phyloP scores from a whole-genome alignment of 2,329 filamentous ascomycete genomes.

The Colletotrichum horii region DNA sequence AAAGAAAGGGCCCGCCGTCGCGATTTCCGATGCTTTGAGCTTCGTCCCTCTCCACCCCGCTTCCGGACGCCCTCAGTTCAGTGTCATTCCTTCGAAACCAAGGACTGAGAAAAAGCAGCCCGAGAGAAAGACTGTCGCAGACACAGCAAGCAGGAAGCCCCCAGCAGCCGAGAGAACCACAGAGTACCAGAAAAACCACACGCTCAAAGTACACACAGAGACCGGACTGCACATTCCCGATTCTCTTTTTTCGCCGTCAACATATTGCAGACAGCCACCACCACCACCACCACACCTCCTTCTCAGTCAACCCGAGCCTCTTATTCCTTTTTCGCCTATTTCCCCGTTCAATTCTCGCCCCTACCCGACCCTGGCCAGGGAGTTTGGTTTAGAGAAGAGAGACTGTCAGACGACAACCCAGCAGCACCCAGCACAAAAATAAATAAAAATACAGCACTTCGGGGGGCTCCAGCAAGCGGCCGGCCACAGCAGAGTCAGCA shows the following conservation, averaged over 20 bases:
- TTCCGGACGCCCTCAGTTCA: constrained; percentile 11
- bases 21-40: constrained; percentile 17
- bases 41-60: constrained; percentile 19
- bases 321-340: background rate
- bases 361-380: constrained; percentile 1
- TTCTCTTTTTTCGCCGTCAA: background rate
- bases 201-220: background rate
- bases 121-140: background rate
- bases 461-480: background rate
- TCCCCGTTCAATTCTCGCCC: background rate
- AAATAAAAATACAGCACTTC: background rate
- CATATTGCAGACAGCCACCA: background rate
- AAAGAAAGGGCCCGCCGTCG: constrained; percentile 20
- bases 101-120: background rate
- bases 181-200: background rate
- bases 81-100: background rate
- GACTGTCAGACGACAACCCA: constrained; percentile 2
- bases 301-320: background rate
- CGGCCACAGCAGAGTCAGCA: constrained; percentile 6
- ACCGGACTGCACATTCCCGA: background rate
- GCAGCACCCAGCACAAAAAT: background rate
- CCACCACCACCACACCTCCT: background rate
- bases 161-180: background rate
- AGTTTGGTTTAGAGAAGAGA: background rate
- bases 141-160: background rate